phyloP scores from a whole-genome alignment of 768 basidiomycete species.

The Termitomyces sp. region DNA sequence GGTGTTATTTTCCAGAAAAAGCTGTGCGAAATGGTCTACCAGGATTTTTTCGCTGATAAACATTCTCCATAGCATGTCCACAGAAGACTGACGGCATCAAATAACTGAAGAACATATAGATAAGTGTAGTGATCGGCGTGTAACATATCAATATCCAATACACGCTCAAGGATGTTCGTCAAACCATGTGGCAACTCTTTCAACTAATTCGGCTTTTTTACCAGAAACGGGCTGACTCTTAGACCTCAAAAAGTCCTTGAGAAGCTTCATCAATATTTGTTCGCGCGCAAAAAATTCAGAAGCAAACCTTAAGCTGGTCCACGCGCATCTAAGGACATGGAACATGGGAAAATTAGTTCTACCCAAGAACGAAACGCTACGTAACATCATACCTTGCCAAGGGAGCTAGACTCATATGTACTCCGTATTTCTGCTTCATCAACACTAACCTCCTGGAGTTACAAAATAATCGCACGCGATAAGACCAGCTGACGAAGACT shows the following conservation, averaged over 20 bases:
- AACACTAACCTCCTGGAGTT: constrained; percentile 50
- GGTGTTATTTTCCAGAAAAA: not conserved
- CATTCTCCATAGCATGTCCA: not conserved
- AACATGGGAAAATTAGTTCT: constrained; percentile 10
- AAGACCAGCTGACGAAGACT: constrained; percentile 6
- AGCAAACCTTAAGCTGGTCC: constrained; percentile 68
- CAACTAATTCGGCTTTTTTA: constrained; percentile 67
- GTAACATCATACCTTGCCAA: constrained; percentile 54
- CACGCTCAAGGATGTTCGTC: constrained; percentile 24
- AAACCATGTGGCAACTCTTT: constrained; percentile 62
- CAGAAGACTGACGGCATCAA: not conserved
- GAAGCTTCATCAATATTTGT: constrained; percentile 2
- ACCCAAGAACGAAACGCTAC: not conserved
- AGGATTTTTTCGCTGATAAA: not conserved
- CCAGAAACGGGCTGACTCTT: constrained; percentile 59
- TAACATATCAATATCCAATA: not conserved
- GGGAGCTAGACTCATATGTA: constrained; percentile 49
- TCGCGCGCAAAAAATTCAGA: not conserved
- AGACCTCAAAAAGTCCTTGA: constrained; percentile 66
- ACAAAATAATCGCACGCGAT: not conserved
- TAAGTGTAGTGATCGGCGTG: not conserved
- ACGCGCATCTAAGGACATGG: constrained; percentile 51
- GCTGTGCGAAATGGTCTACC: not conserved
- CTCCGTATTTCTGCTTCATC: constrained; percentile 73
- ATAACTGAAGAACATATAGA: not conserved